Evolutionary conservation across 2,329 filamentous ascomycete genomes (phyloP).

Genomic region (Didymellaceae sp.): DNA sequence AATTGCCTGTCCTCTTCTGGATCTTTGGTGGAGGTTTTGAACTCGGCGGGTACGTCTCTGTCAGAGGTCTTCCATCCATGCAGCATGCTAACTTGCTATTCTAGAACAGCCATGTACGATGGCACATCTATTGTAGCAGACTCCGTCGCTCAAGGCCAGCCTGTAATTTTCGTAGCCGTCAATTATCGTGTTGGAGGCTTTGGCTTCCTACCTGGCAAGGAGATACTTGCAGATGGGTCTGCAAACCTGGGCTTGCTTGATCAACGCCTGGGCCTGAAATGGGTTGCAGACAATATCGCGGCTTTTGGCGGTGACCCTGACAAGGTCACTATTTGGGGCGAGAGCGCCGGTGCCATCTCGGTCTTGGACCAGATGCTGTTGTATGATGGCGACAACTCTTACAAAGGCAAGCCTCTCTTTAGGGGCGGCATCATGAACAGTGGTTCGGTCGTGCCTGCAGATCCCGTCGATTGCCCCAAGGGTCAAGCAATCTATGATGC

Average conservation of each 20-base stretch:
- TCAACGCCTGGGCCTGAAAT: slow-evolving; percentile 74
- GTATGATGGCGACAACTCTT: slow-evolving; percentile 74
- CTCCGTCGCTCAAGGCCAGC: slow-evolving; percentile 61
- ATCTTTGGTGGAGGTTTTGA: slow-evolving; percentile 57
- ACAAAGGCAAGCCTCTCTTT: slow-evolving; percentile 78
- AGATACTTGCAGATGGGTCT: slow-evolving; percentile 70
- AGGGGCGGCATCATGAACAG: slow-evolving; percentile 75
- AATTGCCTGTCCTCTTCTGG: slow-evolving; percentile 58
- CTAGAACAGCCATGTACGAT: slow-evolving; percentile 48
- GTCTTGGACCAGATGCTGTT: slow-evolving; percentile 78
- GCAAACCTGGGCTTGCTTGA: slow-evolving; percentile 76
- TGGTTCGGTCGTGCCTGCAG: slow-evolving; percentile 47
- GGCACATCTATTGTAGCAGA: slow-evolving; percentile 49
- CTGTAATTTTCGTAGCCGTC: slow-evolving; percentile 76
- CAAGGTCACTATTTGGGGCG: slow-evolving; percentile 82
- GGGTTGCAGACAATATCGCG: slow-evolving; percentile 78
- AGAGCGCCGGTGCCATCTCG: slow-evolving; percentile 65
- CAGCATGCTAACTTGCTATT: background rate
- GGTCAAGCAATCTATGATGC: slow-evolving; percentile 64
- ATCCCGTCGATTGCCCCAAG: slow-evolving; percentile 68
- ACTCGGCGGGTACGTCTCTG: slow-evolving; percentile 33
- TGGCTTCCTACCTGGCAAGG: slow-evolving; percentile 73
- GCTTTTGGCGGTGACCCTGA: slow-evolving; percentile 78
- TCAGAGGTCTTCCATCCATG: slow-evolving; percentile 34
- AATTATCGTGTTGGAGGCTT: slow-evolving; percentile 80